Percentiles rank a stretch among this genome's conserved stretches.
Evolutionary conservation across 2,329 filamentous ascomycete species (phyloP).

Genomic region (Rhynchosporium secalis): DNA sequence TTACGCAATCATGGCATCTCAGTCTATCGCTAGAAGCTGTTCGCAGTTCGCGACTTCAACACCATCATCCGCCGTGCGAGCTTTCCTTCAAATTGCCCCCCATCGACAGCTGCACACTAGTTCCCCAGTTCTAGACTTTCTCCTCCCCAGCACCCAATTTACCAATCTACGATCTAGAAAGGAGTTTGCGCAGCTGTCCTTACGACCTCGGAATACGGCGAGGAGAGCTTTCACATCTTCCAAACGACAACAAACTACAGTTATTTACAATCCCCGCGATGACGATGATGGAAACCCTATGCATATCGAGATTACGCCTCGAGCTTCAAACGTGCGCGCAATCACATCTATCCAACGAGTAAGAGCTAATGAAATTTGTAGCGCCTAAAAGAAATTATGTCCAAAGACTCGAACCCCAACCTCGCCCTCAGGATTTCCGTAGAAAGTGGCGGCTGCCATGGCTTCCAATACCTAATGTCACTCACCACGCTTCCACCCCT

Average conservation of each 20-base stretch:
- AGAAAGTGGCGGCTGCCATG: conserved; percentile 92
- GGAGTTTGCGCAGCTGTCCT: neutral
- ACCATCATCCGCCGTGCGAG: conserved; percentile 31
- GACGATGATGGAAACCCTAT: conserved; percentile 86
- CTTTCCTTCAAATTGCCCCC: conserved; percentile 35
- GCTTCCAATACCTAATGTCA: conserved; percentile 96
- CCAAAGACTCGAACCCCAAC: conserved; percentile 69
- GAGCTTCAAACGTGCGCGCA: conserved; percentile 70
- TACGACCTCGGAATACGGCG: neutral
- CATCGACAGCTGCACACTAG: conserved; percentile 28
- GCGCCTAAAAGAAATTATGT: conserved; percentile 63
- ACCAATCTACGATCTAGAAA: neutral
- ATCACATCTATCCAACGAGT: neutral
- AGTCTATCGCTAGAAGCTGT: conserved; percentile 31
- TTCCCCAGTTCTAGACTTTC: conserved; percentile 37
- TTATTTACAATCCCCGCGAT: conserved; percentile 68
- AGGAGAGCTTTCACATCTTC: conserved; percentile 32
- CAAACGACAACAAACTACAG: conserved; percentile 44
- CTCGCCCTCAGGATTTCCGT: conserved; percentile 89
- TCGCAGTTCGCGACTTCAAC: conserved; percentile 24
- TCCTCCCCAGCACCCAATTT: conserved; percentile 29
- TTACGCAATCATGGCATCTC: conserved; percentile 32
- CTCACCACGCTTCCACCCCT: conserved; percentile 62
- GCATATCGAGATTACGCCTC: conserved; percentile 77
- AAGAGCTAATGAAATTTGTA: conserved; percentile 16